Percentiles rank a stretch among this genome's conserved stretches.
Evolutionary conservation across 192 early-diverging fungal species (phyloP).

Genomic region (Coemansia sp.): DNA sequence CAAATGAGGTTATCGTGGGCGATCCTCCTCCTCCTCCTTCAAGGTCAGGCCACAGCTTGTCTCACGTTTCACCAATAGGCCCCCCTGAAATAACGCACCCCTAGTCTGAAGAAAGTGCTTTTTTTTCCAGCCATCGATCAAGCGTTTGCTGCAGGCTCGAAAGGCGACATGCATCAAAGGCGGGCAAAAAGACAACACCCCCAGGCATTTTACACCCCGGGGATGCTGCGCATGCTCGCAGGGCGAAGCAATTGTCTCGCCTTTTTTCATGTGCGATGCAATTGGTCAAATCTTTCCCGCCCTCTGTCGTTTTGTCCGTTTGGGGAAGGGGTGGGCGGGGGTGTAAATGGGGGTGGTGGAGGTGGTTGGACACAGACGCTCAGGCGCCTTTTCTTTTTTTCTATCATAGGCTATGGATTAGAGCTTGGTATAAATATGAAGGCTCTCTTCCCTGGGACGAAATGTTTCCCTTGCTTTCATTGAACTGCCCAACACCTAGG

Average conservation of each 20-base stretch:
- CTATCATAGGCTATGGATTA: too few species aligned
- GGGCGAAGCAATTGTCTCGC: background rate
- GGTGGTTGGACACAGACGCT: background rate
- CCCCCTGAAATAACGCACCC: background rate
- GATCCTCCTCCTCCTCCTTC: background rate
- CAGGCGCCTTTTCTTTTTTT: too few species aligned
- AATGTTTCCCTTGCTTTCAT: background rate
- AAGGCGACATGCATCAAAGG: slow-evolving; percentile 4
- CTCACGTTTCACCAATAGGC: background rate
- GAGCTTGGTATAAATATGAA: background rate
- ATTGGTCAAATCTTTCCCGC: slow-evolving; percentile 12
- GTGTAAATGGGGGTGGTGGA: background rate
- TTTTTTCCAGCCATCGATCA: background rate
- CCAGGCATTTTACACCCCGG: background rate
- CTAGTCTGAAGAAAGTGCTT: background rate
- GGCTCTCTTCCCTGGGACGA: too few species aligned
- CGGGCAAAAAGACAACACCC: background rate
- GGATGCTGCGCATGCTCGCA: slow-evolving; percentile 3
- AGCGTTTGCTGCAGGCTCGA: background rate
- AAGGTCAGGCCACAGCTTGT: slow-evolving; percentile 6
- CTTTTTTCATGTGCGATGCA: slow-evolving; percentile 1
- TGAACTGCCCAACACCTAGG: background rate
- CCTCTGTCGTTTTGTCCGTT: background rate
- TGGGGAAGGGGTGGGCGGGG: background rate
- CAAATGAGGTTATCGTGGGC: background rate